Evolutionary conservation across 805 yeast genomes (phyloP), one percentile per base, ranked within the genome.

Genomic region (Isabelozyma heimii): DNA sequence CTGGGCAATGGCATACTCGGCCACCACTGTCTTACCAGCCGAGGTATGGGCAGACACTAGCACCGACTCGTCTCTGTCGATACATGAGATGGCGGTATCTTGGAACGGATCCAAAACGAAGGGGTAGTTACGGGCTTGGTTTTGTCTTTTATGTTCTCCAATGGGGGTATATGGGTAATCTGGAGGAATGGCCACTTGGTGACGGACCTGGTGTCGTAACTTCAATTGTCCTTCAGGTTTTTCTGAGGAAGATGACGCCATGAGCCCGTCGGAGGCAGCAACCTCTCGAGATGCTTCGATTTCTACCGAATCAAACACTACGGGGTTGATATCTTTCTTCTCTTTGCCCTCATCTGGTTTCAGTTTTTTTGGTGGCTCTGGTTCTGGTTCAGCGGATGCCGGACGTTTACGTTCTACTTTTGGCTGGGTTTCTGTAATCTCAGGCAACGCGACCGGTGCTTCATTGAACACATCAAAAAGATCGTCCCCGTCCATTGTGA

Each of bases 41-140:
- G 97, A 91, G 0, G 97, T 91, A 61, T 91, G 98, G 8, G 99
- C 99, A 33, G 97, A 91, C 5, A 94, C 99, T 57, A 94, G 76
- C 20, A 94, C 99, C 1, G 96, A 87, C 70, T 92, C 98, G 57
- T 84, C 82, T 63, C 98, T 79, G 66, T 94, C 98, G 54, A 94
- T 94, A 71, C 98, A 92, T 9, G 97, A 91, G 53, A 94, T 86
- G 13, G 98, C 88, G 15, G 97, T 91, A 58, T 94, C 97, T 73
- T 94, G 99, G 77, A 94, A 94, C 28, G 99, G 97, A 79, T 94
- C 99, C 56, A 94, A 77, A 0, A 84, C 82, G 69, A 94, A 94
- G 0, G 98, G 98, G 60, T 94, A 94, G 0, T 87, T 83, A 57
- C 97, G 79, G 2, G 98, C 99, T 57, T 90, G 89, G 17, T 79